phyloP scores from a whole-genome alignment of 768 basidiomycete genomes.

The Phaffia australis region DNA sequence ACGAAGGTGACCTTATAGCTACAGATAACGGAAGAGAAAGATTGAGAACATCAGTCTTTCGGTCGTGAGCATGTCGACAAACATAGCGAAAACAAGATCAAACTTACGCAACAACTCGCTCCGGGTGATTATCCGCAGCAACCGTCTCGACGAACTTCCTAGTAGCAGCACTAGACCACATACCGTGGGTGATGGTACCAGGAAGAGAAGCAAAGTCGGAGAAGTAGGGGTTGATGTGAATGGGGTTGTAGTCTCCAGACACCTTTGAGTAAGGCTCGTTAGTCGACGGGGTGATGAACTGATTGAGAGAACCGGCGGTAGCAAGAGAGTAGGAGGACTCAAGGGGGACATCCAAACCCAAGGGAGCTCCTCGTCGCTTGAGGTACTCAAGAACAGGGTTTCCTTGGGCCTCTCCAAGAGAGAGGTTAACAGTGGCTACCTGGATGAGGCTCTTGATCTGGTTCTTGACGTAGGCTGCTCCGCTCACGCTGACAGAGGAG shows the following conservation, averaged over 20 bases:
- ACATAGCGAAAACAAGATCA: constrained; percentile 17
- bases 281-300: constrained; percentile 72
- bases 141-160: constrained; percentile 84
- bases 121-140: constrained; percentile 82
- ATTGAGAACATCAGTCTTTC: background rate
- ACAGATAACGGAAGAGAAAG: background rate
- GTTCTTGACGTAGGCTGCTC: constrained; percentile 76
- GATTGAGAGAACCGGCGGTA: constrained; percentile 48
- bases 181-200: constrained; percentile 92
- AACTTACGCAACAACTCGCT: constrained; percentile 75
- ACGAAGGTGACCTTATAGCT: constrained; percentile 92
- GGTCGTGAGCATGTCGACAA: constrained; percentile 14
- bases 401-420: constrained; percentile 74
- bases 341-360: constrained; percentile 66
- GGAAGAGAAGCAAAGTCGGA: constrained; percentile 84
- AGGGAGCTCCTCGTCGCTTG: constrained; percentile 72
- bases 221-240: constrained; percentile 95
- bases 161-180: constrained; percentile 93
- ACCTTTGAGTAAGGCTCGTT: constrained; percentile 93
- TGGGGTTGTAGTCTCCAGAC: constrained; percentile 98
- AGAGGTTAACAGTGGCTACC: constrained; percentile 77
- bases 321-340: constrained; percentile 79
- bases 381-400: constrained; percentile 90
- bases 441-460: constrained; percentile 78
- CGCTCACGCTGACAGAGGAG: constrained; percentile 66